These are phyloP conservation scores for Fusarium keratoplasticum DNA, from an alignment of 2,329 filamentous ascomycete species.

Conservation along the genomic window DNA sequence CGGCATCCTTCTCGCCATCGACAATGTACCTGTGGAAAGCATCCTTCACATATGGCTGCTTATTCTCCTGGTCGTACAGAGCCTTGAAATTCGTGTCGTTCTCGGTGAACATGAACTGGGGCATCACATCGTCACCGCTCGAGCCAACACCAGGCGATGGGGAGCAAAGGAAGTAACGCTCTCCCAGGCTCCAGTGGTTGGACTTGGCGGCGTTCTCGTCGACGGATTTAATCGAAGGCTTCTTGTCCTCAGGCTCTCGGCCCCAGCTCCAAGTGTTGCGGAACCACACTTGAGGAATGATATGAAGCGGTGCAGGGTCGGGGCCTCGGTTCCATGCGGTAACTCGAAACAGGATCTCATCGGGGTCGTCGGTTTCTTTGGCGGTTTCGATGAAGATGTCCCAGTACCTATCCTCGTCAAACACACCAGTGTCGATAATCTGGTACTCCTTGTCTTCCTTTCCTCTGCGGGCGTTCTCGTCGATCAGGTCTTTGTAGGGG, in stretches of 20 bases:
- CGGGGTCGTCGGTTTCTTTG: slow-evolving; percentile 91
- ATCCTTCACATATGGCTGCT: slow-evolving; percentile 90
- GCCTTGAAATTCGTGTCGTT: slow-evolving; percentile 90
- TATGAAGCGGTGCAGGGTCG: slow-evolving; percentile 90
- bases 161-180: slow-evolving; percentile 85
- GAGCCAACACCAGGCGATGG: slow-evolving; percentile 88
- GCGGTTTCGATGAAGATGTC: slow-evolving; percentile 97
- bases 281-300: slow-evolving; percentile 96
- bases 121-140: slow-evolving; percentile 85
- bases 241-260: slow-evolving; percentile 77
- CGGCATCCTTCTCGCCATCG: slow-evolving; percentile 79
- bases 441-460: slow-evolving; percentile 90
- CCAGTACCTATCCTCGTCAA: slow-evolving; percentile 93
- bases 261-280: slow-evolving; percentile 98
- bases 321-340: slow-evolving; percentile 96
- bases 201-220: slow-evolving; percentile 78
- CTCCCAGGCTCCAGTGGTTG: slow-evolving; percentile 83
- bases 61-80: slow-evolving; percentile 83
- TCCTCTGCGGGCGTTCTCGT: slow-evolving; percentile 83
- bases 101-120: slow-evolving; percentile 90
- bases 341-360: slow-evolving; percentile 92
- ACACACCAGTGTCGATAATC: slow-evolving; percentile 87
- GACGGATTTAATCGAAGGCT: slow-evolving; percentile 79
- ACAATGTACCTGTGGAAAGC: slow-evolving; percentile 93
- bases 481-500: slow-evolving; percentile 87